Conservation (phyloP, 345 rosid species). For the Excoecaria agallocha region DNA sequence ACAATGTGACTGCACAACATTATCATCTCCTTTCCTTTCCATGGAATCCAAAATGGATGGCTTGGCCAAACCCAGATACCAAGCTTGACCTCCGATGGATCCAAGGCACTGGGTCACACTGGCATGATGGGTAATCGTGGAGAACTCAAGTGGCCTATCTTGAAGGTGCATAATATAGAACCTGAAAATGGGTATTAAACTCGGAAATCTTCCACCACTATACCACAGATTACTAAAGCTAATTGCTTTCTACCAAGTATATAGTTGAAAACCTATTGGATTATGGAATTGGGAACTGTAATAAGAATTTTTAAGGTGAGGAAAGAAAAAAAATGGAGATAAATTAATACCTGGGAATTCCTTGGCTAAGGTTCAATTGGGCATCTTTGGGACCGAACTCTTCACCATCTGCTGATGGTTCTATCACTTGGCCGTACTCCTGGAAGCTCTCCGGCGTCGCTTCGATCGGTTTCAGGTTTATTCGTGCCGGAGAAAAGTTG, state of each 20-base stretch:
- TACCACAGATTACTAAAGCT: no score
- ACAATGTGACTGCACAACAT: conserved; percentile 31
- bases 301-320: background rate
- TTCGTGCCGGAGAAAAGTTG: background rate
- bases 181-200: conserved; percentile 25
- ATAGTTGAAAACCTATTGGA: no score
- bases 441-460: conserved; percentile 65
- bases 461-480: conserved; percentile 58
- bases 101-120: conserved; percentile 89
- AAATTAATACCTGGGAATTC: conserved; percentile 56
- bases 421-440: conserved; percentile 71
- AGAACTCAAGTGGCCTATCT: conserved; percentile 43
- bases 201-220: no score
- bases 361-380: conserved; percentile 62
- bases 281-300: background rate
- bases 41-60: conserved; percentile 44
- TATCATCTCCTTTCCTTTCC: conserved; percentile 15
- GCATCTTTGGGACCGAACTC: conserved; percentile 74
- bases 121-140: conserved; percentile 70
- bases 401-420: conserved; percentile 53
- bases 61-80: conserved; percentile 84
- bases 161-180: conserved; percentile 58
- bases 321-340: background rate
- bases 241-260: no score
- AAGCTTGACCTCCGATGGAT: conserved; percentile 61